phyloP scores from a whole-genome alignment of 768 basidiomycete species.

The Lanmaoa pseudosensibilis region DNA sequence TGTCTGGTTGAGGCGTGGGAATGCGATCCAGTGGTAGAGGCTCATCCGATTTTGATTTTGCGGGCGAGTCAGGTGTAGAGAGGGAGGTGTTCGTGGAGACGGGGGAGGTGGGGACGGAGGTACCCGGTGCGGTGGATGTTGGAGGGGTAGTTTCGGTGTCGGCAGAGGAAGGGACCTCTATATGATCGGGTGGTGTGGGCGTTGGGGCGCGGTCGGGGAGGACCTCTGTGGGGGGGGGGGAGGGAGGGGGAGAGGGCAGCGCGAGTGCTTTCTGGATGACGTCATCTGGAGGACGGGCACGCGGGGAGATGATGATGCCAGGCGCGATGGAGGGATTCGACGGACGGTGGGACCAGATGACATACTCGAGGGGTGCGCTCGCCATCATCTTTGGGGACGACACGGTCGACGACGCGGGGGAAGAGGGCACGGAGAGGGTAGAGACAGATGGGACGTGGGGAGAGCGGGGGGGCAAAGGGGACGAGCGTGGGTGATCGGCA shows the following conservation, averaged over 20 bases:
- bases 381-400: not conserved
- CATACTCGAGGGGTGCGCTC: constrained; percentile 40
- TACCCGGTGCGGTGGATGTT: constrained; percentile 50
- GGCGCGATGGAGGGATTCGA: constrained; percentile 62
- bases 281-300: constrained; percentile 59
- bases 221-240: constrained; percentile 31
- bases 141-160: constrained; percentile 52
- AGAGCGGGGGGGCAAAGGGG: constrained; percentile 21
- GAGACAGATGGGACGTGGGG: not conserved
- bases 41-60: constrained; percentile 1
- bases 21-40: constrained; percentile 16
- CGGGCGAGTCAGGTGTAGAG: constrained; percentile 37
- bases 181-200: not conserved
- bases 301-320: constrained; percentile 68
- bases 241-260: constrained; percentile 50
- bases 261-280: constrained; percentile 57
- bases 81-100: constrained; percentile 60
- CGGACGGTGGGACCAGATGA: constrained; percentile 75
- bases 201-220: constrained; percentile 6
- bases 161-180: constrained; percentile 44
- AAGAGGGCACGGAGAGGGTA: not conserved
- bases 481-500: not conserved
- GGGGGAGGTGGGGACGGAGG: constrained; percentile 53
- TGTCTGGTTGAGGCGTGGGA: constrained; percentile 11
- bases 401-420: constrained; percentile 1